Evolutionary conservation across 2,329 filamentous ascomycete genomes (phyloP), one percentile per base, ranked within the genome.

Genomic region (Fusarium napiforme): DNA sequence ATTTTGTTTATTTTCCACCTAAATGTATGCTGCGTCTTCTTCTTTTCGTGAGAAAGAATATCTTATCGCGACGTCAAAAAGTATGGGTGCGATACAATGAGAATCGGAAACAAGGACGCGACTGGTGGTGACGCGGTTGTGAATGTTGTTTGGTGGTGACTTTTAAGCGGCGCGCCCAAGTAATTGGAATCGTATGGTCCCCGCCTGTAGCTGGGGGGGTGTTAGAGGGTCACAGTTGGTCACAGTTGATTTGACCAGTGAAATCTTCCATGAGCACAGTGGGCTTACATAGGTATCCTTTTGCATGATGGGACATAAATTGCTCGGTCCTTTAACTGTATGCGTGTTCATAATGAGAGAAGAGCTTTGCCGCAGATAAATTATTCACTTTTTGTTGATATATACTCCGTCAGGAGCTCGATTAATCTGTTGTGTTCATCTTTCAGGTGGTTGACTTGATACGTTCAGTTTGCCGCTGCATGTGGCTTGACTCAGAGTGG

Each of bases 1-100:
- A 83, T 83, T 50, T 53, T 64, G 45, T 53, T 52, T 59, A 46
- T 61, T 36, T 21, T n/a, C 19, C n/a, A 21, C 39, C 52, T 7
- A 34, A 45, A 40, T 4, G 15, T 18, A 37, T 57, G 18, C 19
- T 43, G 50, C 5, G 14, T 30, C 18, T 21, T 23, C 49, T 49
- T 30, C 18, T n/a, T 26, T 11, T 26, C 28, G 14, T 37, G 19
- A 53, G n/a, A 9, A 39, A 8, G 16, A 23, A 19, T 49, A 19
- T 53, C 23, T 39, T 36, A 19, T 40, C 19, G 30, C 36, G 36
- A 15, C 36, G 66, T 55, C 47, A 40, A 45, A 50, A 23, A 23
- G 37, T 46, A 57, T 30, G 52, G 56, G 58, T 66, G 53, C 43
- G 52, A 67, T 67, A 62, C 58, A 63, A 52, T 58, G 60, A 63